Base-by-base conservation (phyloP, 2,329 filamentous ascomycete genomes). In the Sporothrix mexicana region DNA sequence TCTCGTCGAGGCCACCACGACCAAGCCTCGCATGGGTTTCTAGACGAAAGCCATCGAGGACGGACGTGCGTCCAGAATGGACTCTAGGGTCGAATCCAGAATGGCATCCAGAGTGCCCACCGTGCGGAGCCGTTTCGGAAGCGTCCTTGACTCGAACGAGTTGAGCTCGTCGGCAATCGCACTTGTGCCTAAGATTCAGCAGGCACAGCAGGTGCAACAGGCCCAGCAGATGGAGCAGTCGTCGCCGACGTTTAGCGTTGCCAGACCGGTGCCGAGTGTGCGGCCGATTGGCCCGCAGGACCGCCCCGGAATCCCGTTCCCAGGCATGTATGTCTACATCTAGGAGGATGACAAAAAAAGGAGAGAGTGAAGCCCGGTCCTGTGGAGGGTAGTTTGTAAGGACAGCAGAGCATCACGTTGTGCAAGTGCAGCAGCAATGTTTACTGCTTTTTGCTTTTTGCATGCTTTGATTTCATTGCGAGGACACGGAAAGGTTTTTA, bases 1-100 rank as follows among this genome's bases (percentile, higher is more conserved):
- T n/a, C 79, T 81, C 41, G 76, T 79, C 43, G 78, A 80, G 8
- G 57, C 51, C 17, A 73, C 61, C 53, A 51, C 51, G 17, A 73
- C 61, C 53, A 76, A 73, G 55, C 66, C 71, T 45, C 71, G 30
- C 23, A 36, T 72, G n/a, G 69, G 43, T 7, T 70, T 70, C 30
- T 70, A 70, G 69, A 47, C 55, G 8, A 62, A 62, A 17, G 57
- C 69, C 12, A 30, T 43, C 13, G 68, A 61, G 23, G 53, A 61
- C 20, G 68, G 53, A 7, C 30, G 41, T 23, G 41, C 67, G 10
- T 69, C 51, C 51, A 30, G 43, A 23, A 36, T 36, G 30, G 30
- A 36, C 30, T 36, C 30, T 36, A 36, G 30, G 7, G 30, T 36
- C 30, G 30, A 36, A 36, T 36, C 30, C 30, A 53, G 17, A 55